Evolutionary conservation across 2,329 filamentous ascomycete species (phyloP), one percentile per base, ranked within the genome.

Genomic region (Grosmannia serpens): DNA sequence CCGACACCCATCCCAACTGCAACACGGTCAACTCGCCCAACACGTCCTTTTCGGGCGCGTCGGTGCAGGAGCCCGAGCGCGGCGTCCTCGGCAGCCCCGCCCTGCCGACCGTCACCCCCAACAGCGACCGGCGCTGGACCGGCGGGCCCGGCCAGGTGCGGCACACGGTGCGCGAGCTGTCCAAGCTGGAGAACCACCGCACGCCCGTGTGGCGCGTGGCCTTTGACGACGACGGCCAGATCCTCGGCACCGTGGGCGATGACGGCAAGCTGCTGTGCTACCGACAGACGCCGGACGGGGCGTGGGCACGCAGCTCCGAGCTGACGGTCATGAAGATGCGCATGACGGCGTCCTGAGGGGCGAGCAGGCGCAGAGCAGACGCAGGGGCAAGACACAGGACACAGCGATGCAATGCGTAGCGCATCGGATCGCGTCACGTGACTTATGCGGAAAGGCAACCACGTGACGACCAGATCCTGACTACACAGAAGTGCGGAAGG

Each of bases 161-260:
- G 60, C 87, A 91, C 68, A 74, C 76, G 1, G 76, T 77, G 24
- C 80, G 77, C 62, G 81, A 89, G 64, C 77, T 88, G 1, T 86
- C 85, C 10, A 82, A 80, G 65, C 77, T 91, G 10, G 82, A 85
- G 55, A 81, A 79, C 56, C 83, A 88, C 67, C 80, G 83, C 55
- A 85, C 83, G 22, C 86, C 86, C 1, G 86, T 90, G 1, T 92
- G 88, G 88, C 77, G 86, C 26, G 83, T 91, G 2, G 81, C 81
- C 1, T 92, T 91, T 64, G 82, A 85, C 64, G 78, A 80, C 57
- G 77, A 83, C 73, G 87, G 87, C 5, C 86, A 89, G 69, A 79
- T 91, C 15, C 74, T 92, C 9, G 84, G 88, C 1, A 87, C 85
- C 47, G 88, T 87, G 1, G 88, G 88, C 3, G 88, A 92, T 63